Base-by-base conservation (phyloP, 331 rosid genomes). In the Ulmus americana region DNA sequence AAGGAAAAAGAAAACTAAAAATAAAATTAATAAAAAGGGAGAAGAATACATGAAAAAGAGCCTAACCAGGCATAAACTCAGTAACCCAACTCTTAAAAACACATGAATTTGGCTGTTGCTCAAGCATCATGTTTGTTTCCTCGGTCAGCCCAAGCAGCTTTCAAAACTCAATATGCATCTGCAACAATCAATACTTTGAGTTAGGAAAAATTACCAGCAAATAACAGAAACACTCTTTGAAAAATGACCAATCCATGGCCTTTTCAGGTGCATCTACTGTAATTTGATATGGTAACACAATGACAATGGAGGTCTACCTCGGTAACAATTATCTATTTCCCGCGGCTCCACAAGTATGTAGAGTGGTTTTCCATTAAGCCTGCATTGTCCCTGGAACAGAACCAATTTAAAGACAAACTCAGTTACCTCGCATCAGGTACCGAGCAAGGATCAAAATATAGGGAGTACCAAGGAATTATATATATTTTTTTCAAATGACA, bases 291-390 rank as follows among this genome's bases (percentile, higher is more conserved):
- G 35, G 8, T 15, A 3, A 3, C 20, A 9, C 8, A 16, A 51
- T 59, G 15, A 11, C 28, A 52, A 63, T 6, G 13, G 11, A 38
- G 56, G 16, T 64, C 10, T 68, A 85, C 95, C 97, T 89, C 63
- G 74, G 69, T 70, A 79, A 69, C 86, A 73, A 56, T 61, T 50
- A 57, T 87, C 88, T 10, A 81, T 68, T 78, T 75, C 52, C 9
- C 95, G 81, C 14, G 99, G 99, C 88, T 85, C 97, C 68, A 94
- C 95, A 39, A 90, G 96, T 35, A 84, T 88, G 64, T 89, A 94
- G 44, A 94, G 85, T 65, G 97, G 97, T 76, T 87, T 94, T 67
- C 99, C 96, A 28, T 80, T 78, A 13, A 81, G 88, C 81, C 85
- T 81, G 72, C 88, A 51, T 63, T 88, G 91, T 63, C 95, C 99